Conservation (phyloP, 2,329 filamentous ascomycete species). For the Alternaria gaisen region DNA sequence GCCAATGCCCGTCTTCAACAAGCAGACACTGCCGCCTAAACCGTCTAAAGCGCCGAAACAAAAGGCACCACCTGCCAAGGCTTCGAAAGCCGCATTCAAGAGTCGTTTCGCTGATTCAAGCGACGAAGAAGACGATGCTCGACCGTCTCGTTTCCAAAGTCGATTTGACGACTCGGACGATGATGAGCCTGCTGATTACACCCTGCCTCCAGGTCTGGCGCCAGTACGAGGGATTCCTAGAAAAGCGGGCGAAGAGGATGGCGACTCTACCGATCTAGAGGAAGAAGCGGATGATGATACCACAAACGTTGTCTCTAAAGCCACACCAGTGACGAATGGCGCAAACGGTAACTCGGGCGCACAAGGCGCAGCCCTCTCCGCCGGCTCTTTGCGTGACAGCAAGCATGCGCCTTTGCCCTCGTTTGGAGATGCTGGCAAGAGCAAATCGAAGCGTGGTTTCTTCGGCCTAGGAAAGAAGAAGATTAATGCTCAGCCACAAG, state of each 20-base stretch:
- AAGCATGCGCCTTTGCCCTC: constrained; percentile 45
- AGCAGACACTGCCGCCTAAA: constrained; percentile 28
- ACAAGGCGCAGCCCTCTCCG: constrained; percentile 45
- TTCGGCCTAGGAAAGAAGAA: constrained; percentile 71
- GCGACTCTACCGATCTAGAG: constrained; percentile 64
- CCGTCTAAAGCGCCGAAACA: constrained; percentile 20
- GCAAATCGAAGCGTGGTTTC: constrained; percentile 54
- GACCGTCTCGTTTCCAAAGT: constrained; percentile 53
- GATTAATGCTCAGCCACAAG: constrained; percentile 39
- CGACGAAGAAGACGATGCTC: constrained; percentile 59
- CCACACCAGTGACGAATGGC: constrained; percentile 25
- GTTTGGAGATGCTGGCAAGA: constrained; percentile 40
- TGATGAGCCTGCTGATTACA: constrained; percentile 64
- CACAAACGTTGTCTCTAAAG: constrained; percentile 21
- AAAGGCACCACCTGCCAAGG: constrained; percentile 28
- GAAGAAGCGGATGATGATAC: constrained; percentile 51
- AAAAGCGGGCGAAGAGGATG: constrained; percentile 63
- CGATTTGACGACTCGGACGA: constrained; percentile 61
- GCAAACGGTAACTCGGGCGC: constrained; percentile 20
- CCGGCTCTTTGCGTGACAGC: constrained; percentile 53
- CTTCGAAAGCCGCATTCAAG: constrained; percentile 37
- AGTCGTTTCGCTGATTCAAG: constrained; percentile 75
- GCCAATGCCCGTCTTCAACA: constrained; percentile 30
- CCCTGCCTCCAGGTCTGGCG: constrained; percentile 52
- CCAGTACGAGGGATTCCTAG: constrained; percentile 69